Evolutionary conservation across 768 basidiomycete species (phyloP), one percentile per base, ranked within the genome.

Genomic region (Lentinula sp.): DNA sequence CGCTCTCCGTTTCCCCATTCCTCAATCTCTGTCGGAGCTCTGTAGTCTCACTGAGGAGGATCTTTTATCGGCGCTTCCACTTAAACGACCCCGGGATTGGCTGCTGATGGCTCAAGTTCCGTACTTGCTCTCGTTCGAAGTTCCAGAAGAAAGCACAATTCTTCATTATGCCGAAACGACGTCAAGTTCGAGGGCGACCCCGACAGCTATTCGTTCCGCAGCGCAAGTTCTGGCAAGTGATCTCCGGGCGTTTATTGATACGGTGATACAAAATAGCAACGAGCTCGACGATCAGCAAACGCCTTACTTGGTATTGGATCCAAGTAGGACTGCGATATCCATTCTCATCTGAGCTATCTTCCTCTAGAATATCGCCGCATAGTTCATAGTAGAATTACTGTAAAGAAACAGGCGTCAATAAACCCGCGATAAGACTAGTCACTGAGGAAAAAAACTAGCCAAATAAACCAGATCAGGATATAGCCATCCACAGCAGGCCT

Each of bases 271-370:
- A 53, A 57, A 65, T 45, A 71, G 68, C 33, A 45, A 57, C 20
- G 64, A 70, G 56, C 62, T 73, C 13, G 72, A 72, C 63, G 72
- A 73, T 52, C 69, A 73, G 58, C 62, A 62, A 57, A 71, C 68
- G 9, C 68, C 68, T 10, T 73, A 73, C 46, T 45, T 59, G 39
- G 72, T 73, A 16, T 45, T 73, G 63, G 67, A 71, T 61, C 72
- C 72, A 5, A 61, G 59, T 9, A 54, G 42, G 32, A 69, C 68
- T 18, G 70, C 71, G 13, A 66, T 66, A 39, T 69, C 71, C 1
- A 72, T 73, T 51, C 60, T 72, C 32, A 72, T 71, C 48, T 71
- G 58, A 57, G 45, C 3, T 2, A 28, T 28, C 28, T 28, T 28
- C 28, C 28, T 28, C 28, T 28, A 28, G 28, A 28, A 28, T 28